Evolutionary conservation across 306 rosid species (phyloP).

Genomic region (Trifolium dubium): DNA sequence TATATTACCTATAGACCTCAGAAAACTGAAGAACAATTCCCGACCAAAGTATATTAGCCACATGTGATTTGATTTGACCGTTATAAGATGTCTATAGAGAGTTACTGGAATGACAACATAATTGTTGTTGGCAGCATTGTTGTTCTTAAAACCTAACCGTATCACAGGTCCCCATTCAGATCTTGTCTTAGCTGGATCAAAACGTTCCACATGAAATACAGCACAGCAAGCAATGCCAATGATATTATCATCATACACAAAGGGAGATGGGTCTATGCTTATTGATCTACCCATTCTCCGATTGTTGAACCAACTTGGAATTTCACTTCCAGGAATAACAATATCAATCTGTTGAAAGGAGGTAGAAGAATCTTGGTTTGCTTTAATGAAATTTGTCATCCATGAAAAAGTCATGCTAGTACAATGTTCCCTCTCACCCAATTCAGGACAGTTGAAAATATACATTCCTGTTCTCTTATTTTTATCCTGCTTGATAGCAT

Average conservation of each 20-base stretch:
- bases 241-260: background rate
- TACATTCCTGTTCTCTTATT: background rate
- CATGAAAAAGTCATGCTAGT: background rate
- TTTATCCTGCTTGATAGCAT: background rate
- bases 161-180: background rate
- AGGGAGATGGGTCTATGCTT: background rate
- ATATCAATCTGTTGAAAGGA: background rate
- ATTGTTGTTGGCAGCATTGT: background rate
- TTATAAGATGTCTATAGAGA: background rate
- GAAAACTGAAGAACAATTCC: background rate
- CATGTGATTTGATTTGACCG: background rate
- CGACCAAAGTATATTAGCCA: background rate
- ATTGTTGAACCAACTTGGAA: background rate
- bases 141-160: background rate
- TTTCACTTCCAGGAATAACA: background rate
- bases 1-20: background rate
- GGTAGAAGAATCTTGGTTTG: background rate
- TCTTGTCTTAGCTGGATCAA: background rate
- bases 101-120: background rate
- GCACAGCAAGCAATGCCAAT: background rate
- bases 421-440: background rate
- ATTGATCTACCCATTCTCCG: background rate
- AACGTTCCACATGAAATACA: too few species aligned
- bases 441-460: background rate
- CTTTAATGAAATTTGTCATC: background rate